Evolutionary conservation across 2,329 filamentous ascomycete species (phyloP), one percentile per base, ranked within the genome.

Genomic region (Furcasterigmium furcatum): DNA sequence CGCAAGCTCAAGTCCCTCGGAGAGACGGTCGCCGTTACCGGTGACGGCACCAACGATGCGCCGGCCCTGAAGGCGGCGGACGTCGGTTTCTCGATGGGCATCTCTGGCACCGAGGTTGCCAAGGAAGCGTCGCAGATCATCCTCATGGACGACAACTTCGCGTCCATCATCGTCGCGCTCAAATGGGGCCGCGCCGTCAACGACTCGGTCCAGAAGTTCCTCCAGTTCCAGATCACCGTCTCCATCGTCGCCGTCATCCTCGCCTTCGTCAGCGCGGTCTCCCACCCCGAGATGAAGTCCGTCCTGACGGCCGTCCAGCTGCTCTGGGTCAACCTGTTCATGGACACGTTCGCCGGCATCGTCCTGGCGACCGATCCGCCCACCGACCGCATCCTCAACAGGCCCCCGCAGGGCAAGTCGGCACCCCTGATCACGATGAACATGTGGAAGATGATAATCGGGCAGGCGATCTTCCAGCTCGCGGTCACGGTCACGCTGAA

Each of bases 361-460:
- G 87, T 87, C 20, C 75, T 88, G 38, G 85, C 85, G 4, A 88
- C 85, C 3, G 85, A 88, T 62, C 82, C 84, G n/a, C 85, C 85
- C 1, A 85, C 80, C 2, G 75, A 77, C 49, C 79, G 76, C 51
- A 82, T 88, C 46, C 71, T 89, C n/a, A 68, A 88, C 50, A 78
- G 87, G 30, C 87, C 87, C 59, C 88, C 88, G 1, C 82, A 88
- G 47, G 78, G 83, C 3, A 91, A 90, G 59, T 84, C 80, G 24
- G 84, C 85, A 7, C 76, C 85, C 2, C 72, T 92, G 6, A 88
- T 92, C n/a, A n/a, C n/a, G n/a, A n/a, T n/a, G n/a, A n/a, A n/a
- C n/a, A 92, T 92, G 88, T 88, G 86, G 85, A 94, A 94, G 70
- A 94, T 91, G 87, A 91, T 94, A 48, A 79, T 91, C 44, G 88